Base-by-base conservation (phyloP, 345 rosid species). In the Atalantia buxifolia region DNA sequence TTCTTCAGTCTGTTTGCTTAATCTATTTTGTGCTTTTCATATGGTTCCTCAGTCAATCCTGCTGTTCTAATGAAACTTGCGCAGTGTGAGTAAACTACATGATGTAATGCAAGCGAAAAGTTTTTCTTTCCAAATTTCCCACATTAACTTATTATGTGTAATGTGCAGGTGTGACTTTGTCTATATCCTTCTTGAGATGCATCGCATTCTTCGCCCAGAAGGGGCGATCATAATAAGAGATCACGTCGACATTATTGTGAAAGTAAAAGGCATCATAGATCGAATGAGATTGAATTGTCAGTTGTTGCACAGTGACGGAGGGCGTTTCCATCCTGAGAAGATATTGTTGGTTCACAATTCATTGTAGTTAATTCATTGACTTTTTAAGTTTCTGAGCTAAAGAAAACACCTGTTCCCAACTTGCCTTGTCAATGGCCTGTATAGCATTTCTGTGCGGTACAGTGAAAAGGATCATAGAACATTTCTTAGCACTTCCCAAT, bases 111-210 rank as follows among this genome's bases (percentile, higher is more conserved):
- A 45, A 45, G 50, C 13, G 50, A 45, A 45, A 45, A 13, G 50
- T 45, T 45, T 45, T 45, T 1, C 50, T 45, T 45, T 45, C 10
- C 50, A 45, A 45, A 13, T 3, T 45, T 45, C 18, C 0, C 0
- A 13, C 18, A 13, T 5, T 3, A 1, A 45, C 50, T 57, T n/a
- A 6, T 59, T 59, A 9, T 24, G 7, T 42, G 2, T 50, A 45
- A 0, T 4, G 65, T 75, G 85, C 86, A 92, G 95, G 86, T 91
- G 95, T 45, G 86, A 88, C 79, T 77, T 85, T 53, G 62, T 78
- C 31, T 85, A 89, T 71, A 89, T 91, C 62, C 84, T 93, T n/a
- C 78, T 91, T 8, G 93, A 88, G 88, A 87, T 93, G 81, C 77
- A 86, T n/a, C 85, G 88, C 76, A 87, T 91, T 75, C 82, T 91